phyloP scores from a whole-genome alignment of 257 asterid species.

The Przewalskia tangutica region DNA sequence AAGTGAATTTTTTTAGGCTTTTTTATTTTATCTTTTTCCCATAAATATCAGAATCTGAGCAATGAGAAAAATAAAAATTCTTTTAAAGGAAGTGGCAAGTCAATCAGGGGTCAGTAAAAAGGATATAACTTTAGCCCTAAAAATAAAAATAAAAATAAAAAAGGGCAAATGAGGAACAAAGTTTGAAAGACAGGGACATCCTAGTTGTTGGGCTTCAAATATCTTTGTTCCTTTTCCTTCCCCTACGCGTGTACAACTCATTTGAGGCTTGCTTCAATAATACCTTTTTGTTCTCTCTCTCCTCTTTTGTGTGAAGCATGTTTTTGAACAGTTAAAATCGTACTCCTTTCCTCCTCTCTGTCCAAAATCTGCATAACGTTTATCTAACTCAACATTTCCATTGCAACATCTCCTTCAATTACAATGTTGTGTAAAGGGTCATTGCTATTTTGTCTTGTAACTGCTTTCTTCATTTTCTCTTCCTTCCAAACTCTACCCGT shows the following conservation, averaged over 20 bases:
- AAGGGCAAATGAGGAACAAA: not conserved
- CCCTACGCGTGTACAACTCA: not conserved
- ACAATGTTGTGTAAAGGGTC: slow-evolving; percentile 25
- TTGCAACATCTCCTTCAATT: not conserved
- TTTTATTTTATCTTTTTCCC: too few species aligned
- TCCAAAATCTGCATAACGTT: not conserved
- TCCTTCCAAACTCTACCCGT: slow-evolving; percentile 11
- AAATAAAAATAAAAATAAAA: too few species aligned
- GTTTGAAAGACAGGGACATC: not conserved
- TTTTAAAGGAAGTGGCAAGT: too few species aligned
- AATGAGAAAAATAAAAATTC: too few species aligned
- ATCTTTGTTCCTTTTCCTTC: not conserved
- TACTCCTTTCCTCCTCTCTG: not conserved
- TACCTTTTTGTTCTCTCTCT: not conserved
- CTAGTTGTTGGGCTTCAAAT: not conserved
- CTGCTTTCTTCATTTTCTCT: slow-evolving; percentile 19
- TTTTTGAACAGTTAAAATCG: not conserved
- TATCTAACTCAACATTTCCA: not conserved
- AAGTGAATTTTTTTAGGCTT: too few species aligned
- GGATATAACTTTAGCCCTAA: too few species aligned
- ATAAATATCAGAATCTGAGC: too few species aligned
- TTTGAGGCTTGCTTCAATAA: not conserved
- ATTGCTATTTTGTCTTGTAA: slow-evolving; percentile 12
- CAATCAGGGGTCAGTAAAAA: too few species aligned
- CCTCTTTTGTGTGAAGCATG: not conserved